phyloP scores from a whole-genome alignment of 2,329 filamentous ascomycete species.

The Meredithiella fracta region DNA sequence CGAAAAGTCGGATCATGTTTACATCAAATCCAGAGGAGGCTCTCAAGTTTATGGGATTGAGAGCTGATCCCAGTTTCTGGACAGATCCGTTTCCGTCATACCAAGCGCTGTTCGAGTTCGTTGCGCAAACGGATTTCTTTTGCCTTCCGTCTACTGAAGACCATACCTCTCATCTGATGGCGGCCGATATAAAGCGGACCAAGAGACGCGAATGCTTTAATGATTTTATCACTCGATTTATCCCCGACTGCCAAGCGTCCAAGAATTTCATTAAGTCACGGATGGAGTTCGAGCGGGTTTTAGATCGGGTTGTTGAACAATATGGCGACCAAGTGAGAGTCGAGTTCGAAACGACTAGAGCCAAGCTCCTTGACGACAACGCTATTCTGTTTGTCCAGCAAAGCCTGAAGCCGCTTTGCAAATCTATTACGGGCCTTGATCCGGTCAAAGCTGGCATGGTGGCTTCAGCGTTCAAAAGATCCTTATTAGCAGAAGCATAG shows the following conservation, averaged over 20 bases:
- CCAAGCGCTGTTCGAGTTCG: slow-evolving; percentile 6
- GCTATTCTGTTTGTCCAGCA: slow-evolving; percentile 26
- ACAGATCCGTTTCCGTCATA: slow-evolving; percentile 36
- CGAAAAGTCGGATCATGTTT: slow-evolving; percentile 42
- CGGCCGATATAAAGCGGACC: slow-evolving; percentile 41
- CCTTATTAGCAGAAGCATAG: slow-evolving; percentile 28
- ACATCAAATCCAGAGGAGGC: slow-evolving; percentile 38
- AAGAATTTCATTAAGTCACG: slow-evolving; percentile 21
- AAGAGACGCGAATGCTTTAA: slow-evolving; percentile 38
- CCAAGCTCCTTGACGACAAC: slow-evolving; percentile 26
- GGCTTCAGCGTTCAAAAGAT: slow-evolving; percentile 32
- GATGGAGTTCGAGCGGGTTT: slow-evolving; percentile 14
- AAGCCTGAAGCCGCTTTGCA: slow-evolving; percentile 25
- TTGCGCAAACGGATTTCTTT: slow-evolving; percentile 32
- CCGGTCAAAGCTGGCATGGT: slow-evolving; percentile 15
- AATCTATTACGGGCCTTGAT: slow-evolving; percentile 15
- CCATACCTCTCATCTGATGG: background rate
- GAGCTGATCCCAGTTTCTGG: slow-evolving; percentile 29
- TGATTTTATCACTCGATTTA: slow-evolving; percentile 45
- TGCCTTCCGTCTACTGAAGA: slow-evolving; percentile 21
- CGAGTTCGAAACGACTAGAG: slow-evolving; percentile 29
- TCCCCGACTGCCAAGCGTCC: slow-evolving; percentile 33
- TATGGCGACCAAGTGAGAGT: slow-evolving; percentile 10
- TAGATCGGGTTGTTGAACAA: background rate
- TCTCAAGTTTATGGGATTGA: slow-evolving; percentile 47